These are phyloP conservation scores for Acanthamoeba royreba DNA, from an alignment of 208 protist species.

Conservation along the genomic window DNA sequence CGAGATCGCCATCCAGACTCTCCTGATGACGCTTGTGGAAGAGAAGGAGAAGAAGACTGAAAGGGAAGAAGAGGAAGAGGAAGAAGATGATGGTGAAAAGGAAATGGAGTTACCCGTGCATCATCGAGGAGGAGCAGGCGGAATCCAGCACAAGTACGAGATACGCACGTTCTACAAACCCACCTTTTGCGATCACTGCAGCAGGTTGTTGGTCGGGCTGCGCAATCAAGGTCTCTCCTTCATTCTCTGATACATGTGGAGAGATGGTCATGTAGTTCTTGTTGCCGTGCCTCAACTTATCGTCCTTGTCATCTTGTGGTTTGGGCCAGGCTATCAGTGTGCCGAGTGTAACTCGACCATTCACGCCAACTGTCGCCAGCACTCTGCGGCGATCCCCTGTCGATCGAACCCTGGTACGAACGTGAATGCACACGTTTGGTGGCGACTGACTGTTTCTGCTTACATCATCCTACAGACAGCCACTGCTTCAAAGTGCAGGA, in stretches of 20 bases:
- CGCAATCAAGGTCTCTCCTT: background rate
- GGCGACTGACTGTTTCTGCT: too few species aligned
- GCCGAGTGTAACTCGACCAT: background rate
- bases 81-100: background rate
- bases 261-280: too few species aligned
- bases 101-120: background rate
- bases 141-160: background rate
- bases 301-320: background rate
- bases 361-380: background rate
- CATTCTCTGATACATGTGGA: too few species aligned
- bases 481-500: background rate
- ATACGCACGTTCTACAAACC: background rate
- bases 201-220: background rate
- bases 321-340: background rate
- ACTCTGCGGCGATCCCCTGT: background rate
- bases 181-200: background rate
- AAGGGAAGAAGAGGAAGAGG: background rate
- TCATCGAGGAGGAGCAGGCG: background rate
- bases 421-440: background rate
- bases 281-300: background rate
- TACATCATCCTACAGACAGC: background rate
- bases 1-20: background rate
- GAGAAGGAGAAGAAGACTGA: background rate
- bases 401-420: background rate
- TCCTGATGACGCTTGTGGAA: too few species aligned